A percentile compares a stretch with the other conserved stretches of the same genome.
Evolutionary conservation across 129 eudicot species (phyloP).

Genomic region (Centella asiatica): DNA sequence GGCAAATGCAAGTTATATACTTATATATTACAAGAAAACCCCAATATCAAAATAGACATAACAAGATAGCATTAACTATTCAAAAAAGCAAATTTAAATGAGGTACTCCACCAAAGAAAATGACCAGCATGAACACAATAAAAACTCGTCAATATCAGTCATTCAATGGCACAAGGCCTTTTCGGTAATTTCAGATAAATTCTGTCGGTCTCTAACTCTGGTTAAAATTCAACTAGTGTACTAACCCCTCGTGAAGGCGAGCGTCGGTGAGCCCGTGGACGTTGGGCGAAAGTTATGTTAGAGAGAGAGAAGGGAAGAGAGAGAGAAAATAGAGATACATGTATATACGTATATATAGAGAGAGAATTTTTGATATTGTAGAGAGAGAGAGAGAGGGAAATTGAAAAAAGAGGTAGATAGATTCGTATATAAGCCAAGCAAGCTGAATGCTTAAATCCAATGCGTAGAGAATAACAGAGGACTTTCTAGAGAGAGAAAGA

Average conservation of each 20-base stretch:
- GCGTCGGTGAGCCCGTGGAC: conserved; percentile 76
- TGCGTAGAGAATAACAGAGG: conserved; percentile 20
- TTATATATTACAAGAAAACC: no score
- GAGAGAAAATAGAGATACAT: no score
- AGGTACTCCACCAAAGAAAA: no score
- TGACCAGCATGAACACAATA: background rate
- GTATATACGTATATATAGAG: conserved; percentile 12
- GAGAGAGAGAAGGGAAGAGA: conserved; percentile 5
- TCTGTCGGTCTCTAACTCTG: conserved; percentile 56
- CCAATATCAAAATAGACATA: no score
- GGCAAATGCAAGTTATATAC: no score
- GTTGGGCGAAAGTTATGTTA: conserved; percentile 14
- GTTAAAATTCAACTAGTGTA: conserved; percentile 21
- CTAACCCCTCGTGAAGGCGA: conserved; percentile 24
- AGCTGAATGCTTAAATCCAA: conserved; percentile 43
- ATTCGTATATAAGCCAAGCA: conserved; percentile 40
- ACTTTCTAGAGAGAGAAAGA: conserved; percentile 24
- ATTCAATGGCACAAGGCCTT: conserved; percentile 11
- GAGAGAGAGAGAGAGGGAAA: conserved; percentile 23
- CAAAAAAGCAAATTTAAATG: no score
- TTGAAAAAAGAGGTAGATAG: conserved; percentile 13
- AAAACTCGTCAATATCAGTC: background rate
- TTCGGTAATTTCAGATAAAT: conserved; percentile 8
- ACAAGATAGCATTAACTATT: no score
- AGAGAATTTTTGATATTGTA: background rate